Evolutionary conservation across 768 basidiomycete species (phyloP).

Genomic region (Multifurca ochricompacta): DNA sequence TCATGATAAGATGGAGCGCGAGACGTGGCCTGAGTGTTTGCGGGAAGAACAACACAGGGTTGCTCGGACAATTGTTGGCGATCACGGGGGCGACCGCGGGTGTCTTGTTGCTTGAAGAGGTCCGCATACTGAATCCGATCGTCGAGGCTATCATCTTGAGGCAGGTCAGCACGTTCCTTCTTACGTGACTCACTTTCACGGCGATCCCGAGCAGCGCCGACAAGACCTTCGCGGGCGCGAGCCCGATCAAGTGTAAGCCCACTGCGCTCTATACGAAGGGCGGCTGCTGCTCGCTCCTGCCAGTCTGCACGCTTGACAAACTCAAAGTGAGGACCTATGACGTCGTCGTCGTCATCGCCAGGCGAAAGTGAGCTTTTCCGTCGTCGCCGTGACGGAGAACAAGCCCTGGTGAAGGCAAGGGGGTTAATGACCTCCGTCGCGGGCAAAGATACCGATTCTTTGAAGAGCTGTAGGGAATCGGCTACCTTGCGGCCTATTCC

Average conservation of each 20-base stretch:
- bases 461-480: slow-evolving; percentile 74
- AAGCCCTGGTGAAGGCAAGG: slow-evolving; percentile 26
- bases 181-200: slow-evolving; percentile 22
- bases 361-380: slow-evolving; percentile 29
- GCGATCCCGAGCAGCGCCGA: slow-evolving; percentile 20
- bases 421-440: slow-evolving; percentile 29
- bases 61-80: slow-evolving; percentile 36
- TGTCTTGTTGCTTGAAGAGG: slow-evolving; percentile 34
- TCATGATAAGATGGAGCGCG: slow-evolving; percentile 24
- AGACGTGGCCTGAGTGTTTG: slow-evolving; percentile 23
- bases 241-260: slow-evolving; percentile 49
- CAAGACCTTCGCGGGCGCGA: slow-evolving; percentile 42
- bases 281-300: slow-evolving; percentile 72
- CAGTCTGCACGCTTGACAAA: slow-evolving; percentile 82
- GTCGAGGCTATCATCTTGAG: slow-evolving; percentile 37
- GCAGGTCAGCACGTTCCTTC: slow-evolving; percentile 33
- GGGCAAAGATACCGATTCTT: slow-evolving; percentile 48
- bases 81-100: slow-evolving; percentile 57
- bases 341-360: slow-evolving; percentile 37
- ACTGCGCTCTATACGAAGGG: slow-evolving; percentile 62
- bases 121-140: slow-evolving; percentile 55
- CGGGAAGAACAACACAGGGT: slow-evolving; percentile 28
- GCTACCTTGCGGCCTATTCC: slow-evolving; percentile 80
- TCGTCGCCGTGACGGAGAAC: slow-evolving; percentile 27
- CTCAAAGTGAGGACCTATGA: slow-evolving; percentile 64